Percentiles rank a stretch among this genome's conserved stretches.
These are phyloP conservation scores for Zymoseptoria brevis DNA, from an alignment of 2,329 filamentous ascomycete species.

Conservation along the genomic window DNA sequence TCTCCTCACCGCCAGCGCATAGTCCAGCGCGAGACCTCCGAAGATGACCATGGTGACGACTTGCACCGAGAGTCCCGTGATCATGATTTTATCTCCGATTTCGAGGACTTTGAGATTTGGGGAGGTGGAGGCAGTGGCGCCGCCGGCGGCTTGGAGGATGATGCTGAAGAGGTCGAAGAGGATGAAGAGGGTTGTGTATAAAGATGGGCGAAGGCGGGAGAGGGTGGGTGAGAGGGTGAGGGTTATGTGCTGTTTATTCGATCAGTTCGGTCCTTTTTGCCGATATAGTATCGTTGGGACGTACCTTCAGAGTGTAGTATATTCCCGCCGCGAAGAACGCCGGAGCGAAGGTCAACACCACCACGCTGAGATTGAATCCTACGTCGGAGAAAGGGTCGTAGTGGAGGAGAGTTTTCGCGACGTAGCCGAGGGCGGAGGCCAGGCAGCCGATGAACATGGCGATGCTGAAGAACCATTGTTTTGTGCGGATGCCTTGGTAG, in stretches of 20 bases:
- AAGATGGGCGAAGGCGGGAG: conserved; percentile 20
- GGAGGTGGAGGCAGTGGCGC: conserved; percentile 49
- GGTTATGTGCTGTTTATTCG: conserved; percentile 30
- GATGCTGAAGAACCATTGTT: conserved; percentile 35
- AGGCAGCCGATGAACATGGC: conserved; percentile 36
- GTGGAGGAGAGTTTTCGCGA: conserved; percentile 35
- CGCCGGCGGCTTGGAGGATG: conserved; percentile 51
- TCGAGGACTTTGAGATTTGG: conserved; percentile 34
- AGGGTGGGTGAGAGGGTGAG: conserved; percentile 33
- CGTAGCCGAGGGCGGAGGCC: conserved; percentile 38
- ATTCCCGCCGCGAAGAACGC: conserved; percentile 41
- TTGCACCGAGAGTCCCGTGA: conserved; percentile 51
- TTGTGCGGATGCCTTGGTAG: conserved; percentile 28
- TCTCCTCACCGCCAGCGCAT: conserved; percentile 18
- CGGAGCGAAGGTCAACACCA: conserved; percentile 38
- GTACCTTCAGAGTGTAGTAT: conserved; percentile 31
- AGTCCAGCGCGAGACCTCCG: conserved; percentile 34
- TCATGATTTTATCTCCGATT: conserved; percentile 48
- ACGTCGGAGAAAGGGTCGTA: conserved; percentile 37
- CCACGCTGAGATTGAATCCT: conserved; percentile 38
- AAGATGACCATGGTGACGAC: conserved; percentile 47
- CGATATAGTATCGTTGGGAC: background rate
- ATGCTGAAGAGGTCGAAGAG: conserved; percentile 52
- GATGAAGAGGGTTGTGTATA: conserved; percentile 51
- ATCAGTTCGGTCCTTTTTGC: background rate